Base-by-base conservation (phyloP, 176 grass and related monocot genomes). In the Aegilops umbellulata region DNA sequence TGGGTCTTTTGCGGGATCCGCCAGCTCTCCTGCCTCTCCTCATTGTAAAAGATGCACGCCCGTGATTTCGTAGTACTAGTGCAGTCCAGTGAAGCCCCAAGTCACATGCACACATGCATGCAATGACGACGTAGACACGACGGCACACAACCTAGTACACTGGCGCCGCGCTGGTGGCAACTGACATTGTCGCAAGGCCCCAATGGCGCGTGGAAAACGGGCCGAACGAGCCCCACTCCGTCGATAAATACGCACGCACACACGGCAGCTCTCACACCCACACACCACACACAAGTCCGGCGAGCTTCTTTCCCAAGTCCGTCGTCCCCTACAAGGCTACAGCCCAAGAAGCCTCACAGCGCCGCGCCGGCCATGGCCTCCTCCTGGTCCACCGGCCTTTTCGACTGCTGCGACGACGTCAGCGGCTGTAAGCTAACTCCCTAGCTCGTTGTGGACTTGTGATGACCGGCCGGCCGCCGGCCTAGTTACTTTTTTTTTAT, bases 321-420 rank as follows among this genome's bases (percentile, higher is more conserved):
- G 1, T 42, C 44, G 3, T 47, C 61, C 30, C 39, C 4, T 29
- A 30, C 71, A 47, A 35, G 34, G 34, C 34, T 35, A 38, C 10
- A 12, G 12, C 19, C 13, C 25, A 15, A 47, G 44, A 1, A 67
- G 27, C 7, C 31, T 34, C 11, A 6, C 29, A 20, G 25, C 78
- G 25, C 62, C 62, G 25, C 78, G 25, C 62, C 62, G 26, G 14
- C 86, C 81, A 85, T 89, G 76, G 7, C 68, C 34, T 31, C 26
- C 70, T 79, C 76, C 0, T 97, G 95, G 95, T 94, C 92, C 22
- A 86, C 90, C 6, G 90, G 95, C 20, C 84, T 97, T 60, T 94
- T 67, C 73, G 86, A 78, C 63, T 92, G 90, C 90, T 83, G 6
- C 62, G 88, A 92, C 53, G 92, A 97, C 32, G 30, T 25, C 64